phyloP scores from a whole-genome alignment of 768 basidiomycete genomes.

The Boletus rufocinnamomeus region DNA sequence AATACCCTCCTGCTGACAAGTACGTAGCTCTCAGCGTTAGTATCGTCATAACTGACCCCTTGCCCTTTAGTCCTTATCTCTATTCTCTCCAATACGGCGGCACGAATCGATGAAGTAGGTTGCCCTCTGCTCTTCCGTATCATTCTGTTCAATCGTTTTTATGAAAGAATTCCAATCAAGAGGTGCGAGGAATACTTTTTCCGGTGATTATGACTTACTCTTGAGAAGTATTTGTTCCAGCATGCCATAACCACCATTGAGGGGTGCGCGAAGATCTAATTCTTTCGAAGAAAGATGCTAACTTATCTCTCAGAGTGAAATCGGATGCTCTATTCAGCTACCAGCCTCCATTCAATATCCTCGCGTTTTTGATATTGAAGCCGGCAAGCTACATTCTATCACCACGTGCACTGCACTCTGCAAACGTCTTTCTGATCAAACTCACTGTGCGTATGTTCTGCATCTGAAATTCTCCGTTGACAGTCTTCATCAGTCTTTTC shows the following conservation, averaged over 20 bases:
- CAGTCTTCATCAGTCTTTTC: constrained; percentile 55
- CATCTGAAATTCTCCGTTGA: not conserved
- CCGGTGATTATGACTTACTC: constrained; percentile 16
- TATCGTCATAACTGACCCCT: constrained; percentile 6
- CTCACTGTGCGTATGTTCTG: constrained; percentile 55
- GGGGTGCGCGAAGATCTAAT: constrained; percentile 50
- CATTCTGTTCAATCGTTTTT: not conserved
- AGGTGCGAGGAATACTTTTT: constrained; percentile 38
- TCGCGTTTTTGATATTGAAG: constrained; percentile 79
- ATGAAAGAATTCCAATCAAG: constrained; percentile 57
- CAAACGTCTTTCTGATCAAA: constrained; percentile 86
- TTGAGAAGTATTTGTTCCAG: constrained; percentile 79
- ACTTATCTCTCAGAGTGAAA: constrained; percentile 60
- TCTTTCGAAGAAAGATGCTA: not conserved
- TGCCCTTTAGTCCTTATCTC: constrained; percentile 65
- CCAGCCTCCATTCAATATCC: constrained; percentile 85
- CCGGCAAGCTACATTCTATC: constrained; percentile 75
- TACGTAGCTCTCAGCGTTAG: constrained; percentile 37
- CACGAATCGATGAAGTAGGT: constrained; percentile 64
- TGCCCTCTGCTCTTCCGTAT: not conserved
- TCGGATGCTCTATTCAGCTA: constrained; percentile 90
- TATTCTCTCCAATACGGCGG: constrained; percentile 88
- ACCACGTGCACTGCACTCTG: constrained; percentile 76
- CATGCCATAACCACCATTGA: constrained; percentile 84
- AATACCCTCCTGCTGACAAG: constrained; percentile 82